A percentile compares a stretch with the other conserved stretches of the same genome.
Conservation (phyloP, 257 asterid species). For the Solanum paucissectum region DNA sequence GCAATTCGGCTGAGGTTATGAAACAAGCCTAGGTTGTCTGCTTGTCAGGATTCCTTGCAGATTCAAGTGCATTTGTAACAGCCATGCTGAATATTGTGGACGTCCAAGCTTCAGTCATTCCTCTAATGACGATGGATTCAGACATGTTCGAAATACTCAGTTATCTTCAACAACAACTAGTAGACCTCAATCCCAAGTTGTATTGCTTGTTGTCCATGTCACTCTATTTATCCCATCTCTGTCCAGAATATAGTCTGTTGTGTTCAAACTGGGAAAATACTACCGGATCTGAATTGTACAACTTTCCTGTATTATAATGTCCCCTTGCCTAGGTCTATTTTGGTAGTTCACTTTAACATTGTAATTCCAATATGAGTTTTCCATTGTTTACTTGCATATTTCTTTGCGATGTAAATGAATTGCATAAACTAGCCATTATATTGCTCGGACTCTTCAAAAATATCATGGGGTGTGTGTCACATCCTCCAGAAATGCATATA, state of each 20-base stretch:
- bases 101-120: neutral
- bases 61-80: neutral
- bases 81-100: neutral
- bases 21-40: neutral
- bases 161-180: neutral
- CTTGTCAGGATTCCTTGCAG: neutral
- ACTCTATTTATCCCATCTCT: neutral
- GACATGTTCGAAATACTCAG: neutral
- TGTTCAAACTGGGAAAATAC: neutral
- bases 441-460: neutral
- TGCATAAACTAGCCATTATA: neutral
- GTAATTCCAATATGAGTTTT: neutral
- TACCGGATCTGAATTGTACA: neutral
- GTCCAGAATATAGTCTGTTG: neutral
- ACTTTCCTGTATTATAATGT: neutral
- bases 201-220: neutral
- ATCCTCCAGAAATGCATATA: neutral
- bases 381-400: neutral
- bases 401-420: neutral
- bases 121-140: neutral
- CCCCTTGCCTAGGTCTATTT: neutral
- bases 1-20: neutral
- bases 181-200: neutral
- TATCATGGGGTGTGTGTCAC: rapidly evolving
- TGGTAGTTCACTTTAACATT: neutral